Base-by-base conservation (phyloP, 169 alveolate genomes). In the Theileria luwenshuni region DNA sequence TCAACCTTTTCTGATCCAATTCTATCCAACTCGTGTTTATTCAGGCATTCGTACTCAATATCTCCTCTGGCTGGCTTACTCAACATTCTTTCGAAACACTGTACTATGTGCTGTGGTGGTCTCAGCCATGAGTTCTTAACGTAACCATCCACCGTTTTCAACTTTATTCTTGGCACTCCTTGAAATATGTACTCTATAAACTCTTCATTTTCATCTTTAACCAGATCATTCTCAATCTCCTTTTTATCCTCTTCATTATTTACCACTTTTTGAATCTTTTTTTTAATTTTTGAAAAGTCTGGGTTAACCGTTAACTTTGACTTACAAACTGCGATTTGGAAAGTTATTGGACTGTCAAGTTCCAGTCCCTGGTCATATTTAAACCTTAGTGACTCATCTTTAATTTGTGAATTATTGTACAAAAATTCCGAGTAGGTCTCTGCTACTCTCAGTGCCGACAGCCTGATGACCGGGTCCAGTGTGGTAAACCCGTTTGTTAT, bases 31-130 rank as follows among this genome's bases (percentile, higher is more conserved):
- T 58, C 69, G 12, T 62, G 51, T 42, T 56, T 69, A 30, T 52
- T 38, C 52, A 79, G 19, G 23, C 30, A 41, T 41, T 41, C 75
- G 35, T 51, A 45, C 32, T 79, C 83, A 2, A 79, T 70, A 41
- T 79, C 86, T 32, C 77, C 83, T 15, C 59, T 69, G 27, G 73
- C 83, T 12, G 86, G 83, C 12, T 45, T 59, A n/a, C 69, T 54
- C 2, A 63, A 15, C 41, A 79, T 61, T 13, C 86, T 77, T 43
- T 79, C 86, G 45, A 17, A 79, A 49, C 86, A 79, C 56, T 79
- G 86, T 58, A 67, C 72, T 48, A 79, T 79, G 48, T 79, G 83
- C 56, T 70, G 59, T 21, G 86, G 86, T 32, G 86, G 86, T 21
- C 61, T 75, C 15, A 68, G 61, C 83, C 83, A 79, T 8, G 45